Base-by-base conservation (phyloP, 108 stramenopile species). In the Fistulifera solaris region DNA sequence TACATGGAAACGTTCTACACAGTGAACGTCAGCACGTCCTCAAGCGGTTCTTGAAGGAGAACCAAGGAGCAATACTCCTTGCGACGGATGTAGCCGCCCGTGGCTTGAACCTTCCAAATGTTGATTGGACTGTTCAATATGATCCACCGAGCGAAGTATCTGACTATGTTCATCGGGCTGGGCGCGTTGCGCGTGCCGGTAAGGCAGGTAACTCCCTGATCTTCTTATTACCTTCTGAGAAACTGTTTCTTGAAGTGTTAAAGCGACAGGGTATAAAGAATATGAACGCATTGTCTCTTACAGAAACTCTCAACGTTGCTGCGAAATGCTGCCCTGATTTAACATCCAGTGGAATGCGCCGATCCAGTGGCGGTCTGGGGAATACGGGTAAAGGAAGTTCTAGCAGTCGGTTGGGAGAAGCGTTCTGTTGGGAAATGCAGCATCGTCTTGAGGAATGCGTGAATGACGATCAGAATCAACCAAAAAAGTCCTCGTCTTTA, bases 31-130 rank as follows among this genome's bases (percentile, higher is more conserved):
- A 69, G 17, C 48, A 69, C 25, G 85, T 76, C 12, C 48, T 87
- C 40, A 61, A 65, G 21, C 52, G 71, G 19, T 94, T 96, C 65
- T 46, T 50, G 18, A 40, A 38, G 27, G 54, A 48, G 27, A 75
- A 63, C 31, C 38, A 53, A 2, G 66, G 61, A 16, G 81, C 81
- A 10, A 70, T 94, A 35, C 57, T 96, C 14, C 48, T 96, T 42
- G 76, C 85, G 1, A 96, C 95, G 5, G 95, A 96, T 64, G 95
- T 96, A 3, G 83, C 93, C 1, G 91, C 93, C n/a, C 85, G 95
- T 31, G 96, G 96, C 18, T 54, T 97, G 46, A 94, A 97, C 58
- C 64, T 97, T 38, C 73, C 76, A 0, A 60, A 70, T 1, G 72
- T 93, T 12, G 86, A 94, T 64, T 92, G 90, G 89, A 93, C 90